phyloP scores from a whole-genome alignment of 2,329 filamentous ascomycete genomes.

The Arthrocladium fulminans region DNA sequence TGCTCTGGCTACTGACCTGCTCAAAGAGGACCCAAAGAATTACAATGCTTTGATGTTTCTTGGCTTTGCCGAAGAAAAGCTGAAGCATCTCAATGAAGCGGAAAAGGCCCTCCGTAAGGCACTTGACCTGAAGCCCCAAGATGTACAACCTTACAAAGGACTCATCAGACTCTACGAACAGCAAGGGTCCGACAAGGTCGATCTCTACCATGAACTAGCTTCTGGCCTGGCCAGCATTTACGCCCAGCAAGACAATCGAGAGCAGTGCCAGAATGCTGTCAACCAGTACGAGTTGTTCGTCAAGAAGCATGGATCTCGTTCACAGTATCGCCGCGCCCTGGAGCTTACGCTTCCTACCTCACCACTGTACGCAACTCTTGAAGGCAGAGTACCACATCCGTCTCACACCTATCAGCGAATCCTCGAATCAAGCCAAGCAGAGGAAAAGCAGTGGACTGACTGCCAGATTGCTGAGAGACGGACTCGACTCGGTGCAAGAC shows the following conservation, averaged over 20 bases:
- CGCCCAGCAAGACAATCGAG: slow-evolving; percentile 52
- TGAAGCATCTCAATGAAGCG: slow-evolving; percentile 60
- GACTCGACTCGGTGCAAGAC: slow-evolving; percentile 73
- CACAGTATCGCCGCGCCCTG: slow-evolving; percentile 68
- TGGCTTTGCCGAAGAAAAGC: slow-evolving; percentile 74
- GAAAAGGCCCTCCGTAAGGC: slow-evolving; percentile 69
- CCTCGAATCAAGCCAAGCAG: slow-evolving; percentile 71
- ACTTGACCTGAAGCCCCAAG: slow-evolving; percentile 59
- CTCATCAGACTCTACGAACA: slow-evolving; percentile 77
- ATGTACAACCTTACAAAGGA: slow-evolving; percentile 85
- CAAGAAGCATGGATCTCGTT: slow-evolving; percentile 59
- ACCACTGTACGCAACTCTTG: slow-evolving; percentile 69
- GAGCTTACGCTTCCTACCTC: slow-evolving; percentile 69
- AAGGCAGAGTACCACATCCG: slow-evolving; percentile 74
- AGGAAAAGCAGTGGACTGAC: slow-evolving; percentile 85
- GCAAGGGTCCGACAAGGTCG: slow-evolving; percentile 59
- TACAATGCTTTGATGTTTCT: slow-evolving; percentile 85
- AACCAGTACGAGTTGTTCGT: slow-evolving; percentile 72
- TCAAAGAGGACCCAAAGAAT: slow-evolving; percentile 65
- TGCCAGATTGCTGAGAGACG: slow-evolving; percentile 80
- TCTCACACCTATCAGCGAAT: slow-evolving; percentile 72
- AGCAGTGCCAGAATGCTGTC: slow-evolving; percentile 54
- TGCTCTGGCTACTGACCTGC: slow-evolving; percentile 57
- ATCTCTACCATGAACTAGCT: slow-evolving; percentile 64
- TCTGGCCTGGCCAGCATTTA: slow-evolving; percentile 68